Evolutionary conservation across 495 filamentous ascomycete genomes (phyloP).

Genomic region (Aspergillus sclerotiicarbonarius): DNA sequence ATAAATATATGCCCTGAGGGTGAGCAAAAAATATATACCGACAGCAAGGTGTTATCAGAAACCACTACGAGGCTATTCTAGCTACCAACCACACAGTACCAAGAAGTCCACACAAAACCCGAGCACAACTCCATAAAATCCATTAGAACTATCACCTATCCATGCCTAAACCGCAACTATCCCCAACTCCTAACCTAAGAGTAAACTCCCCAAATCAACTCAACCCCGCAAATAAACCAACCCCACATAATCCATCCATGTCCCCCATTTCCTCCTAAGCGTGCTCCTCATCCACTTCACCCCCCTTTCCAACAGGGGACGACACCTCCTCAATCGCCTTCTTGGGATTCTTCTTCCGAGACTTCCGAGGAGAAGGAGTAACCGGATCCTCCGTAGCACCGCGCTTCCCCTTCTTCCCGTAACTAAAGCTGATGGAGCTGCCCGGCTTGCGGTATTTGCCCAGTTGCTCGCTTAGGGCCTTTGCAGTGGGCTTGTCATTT

Average conservation of each 20-base stretch:
- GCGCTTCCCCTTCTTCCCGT: background rate
- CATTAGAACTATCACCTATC: too few species aligned
- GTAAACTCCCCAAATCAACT: background rate
- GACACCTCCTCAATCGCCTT: background rate
- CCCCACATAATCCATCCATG: background rate
- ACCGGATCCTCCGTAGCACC: background rate
- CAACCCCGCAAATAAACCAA: background rate
- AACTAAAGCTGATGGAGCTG: background rate
- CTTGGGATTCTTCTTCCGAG: background rate
- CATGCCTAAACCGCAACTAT: too few species aligned
- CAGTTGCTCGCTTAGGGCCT: background rate
- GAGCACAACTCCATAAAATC: too few species aligned
- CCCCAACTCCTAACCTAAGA: background rate
- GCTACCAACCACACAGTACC: too few species aligned
- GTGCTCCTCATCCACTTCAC: too few species aligned
- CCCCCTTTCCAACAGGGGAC: background rate
- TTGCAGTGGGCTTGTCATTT: background rate
- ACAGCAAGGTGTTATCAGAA: too few species aligned
- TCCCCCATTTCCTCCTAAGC: background rate
- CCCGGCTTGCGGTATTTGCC: background rate
- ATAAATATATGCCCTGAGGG: too few species aligned
- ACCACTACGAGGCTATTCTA: too few species aligned
- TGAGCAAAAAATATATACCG: too few species aligned
- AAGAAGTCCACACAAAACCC: too few species aligned
- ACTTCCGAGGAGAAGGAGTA: constrained; percentile 3